Evolutionary conservation across 257 asterid genomes (phyloP), one percentile per base, ranked within the genome.

Genomic region (Fraxinus pennsylvanica): DNA sequence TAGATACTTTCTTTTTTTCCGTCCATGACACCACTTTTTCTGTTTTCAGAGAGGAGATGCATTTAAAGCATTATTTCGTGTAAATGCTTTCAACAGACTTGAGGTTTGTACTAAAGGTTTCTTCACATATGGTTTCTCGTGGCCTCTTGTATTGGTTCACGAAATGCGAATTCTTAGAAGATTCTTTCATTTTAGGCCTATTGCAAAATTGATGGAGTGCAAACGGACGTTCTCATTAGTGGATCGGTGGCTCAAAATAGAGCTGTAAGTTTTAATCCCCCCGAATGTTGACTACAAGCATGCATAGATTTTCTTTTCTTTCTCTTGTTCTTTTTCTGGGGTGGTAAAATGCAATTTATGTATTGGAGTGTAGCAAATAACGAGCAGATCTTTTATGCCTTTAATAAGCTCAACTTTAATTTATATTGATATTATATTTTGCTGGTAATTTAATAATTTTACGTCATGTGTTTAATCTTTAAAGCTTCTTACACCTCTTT

Each of bases 131-230:
- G 43, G 29, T 57, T 47, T 43, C 5, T 68, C 71, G 70, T 78
- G 71, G 45, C 36, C 27, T 17, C 70, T 25, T 29, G 63, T 47
- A 36, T 8, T 74, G 74, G 35, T 30, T 63, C 14, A 1, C 74
- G 47, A 63, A 35, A 74, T 71, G 39, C 71, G 80, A 73, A 25
- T 61, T 35, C 74, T 77, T 19, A 59, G 36, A 68, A 75, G 65
- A 36, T 54, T 67, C 22, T 85, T 86, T 59, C 14, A 59, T 74
- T 83, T 79, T 68, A 94, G 98, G 97, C 96, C 45, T 94, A 94
- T 81, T 91, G 98, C 91, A 94, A 87, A 82, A 89, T 92, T 72
- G 97, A 92, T 29, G 97, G 97, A 75, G 86, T 89, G 82, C 93
- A 85, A 76, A 86, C 87, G 12, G 98, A 94, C 81, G 83, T 92